Evolutionary conservation across 2,329 filamentous ascomycete species (phyloP), one percentile per base, ranked within the genome.

Genomic region (Sporothrix pseudoabietina): DNA sequence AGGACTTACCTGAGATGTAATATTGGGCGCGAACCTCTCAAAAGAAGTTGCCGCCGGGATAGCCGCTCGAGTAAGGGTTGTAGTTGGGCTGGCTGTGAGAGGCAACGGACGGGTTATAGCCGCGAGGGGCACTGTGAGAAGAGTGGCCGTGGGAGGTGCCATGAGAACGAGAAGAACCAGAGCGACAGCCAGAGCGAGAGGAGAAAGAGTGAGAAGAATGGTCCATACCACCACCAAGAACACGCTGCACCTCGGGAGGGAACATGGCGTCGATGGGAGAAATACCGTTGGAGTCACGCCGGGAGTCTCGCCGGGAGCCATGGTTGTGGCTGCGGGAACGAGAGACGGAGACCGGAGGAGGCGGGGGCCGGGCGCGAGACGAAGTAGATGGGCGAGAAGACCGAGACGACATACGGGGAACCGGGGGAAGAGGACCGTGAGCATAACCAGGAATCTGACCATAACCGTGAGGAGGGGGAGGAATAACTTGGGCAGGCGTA

Each of bases 1-100:
- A 55, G 66, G 47, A 55, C 47, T 39, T 22, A 69, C 47, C 61
- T 30, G 61, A 12, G 44, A 52, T 69, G 65, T 8, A 35, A 12
- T 3, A 26, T 49, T 35, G 16, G 32, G 14, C n/a, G 22, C 22
- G 39, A 12, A 9, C 52, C 16, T 30, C 32, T 44, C 14, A 63
- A 14, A 63, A 63, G 35, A 44, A 44, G 19, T 39, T 39, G 12
- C 59, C n/a, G 10, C n/a, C 35, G 4, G 32, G 35, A 14, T 63
- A 63, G 9, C 9, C 59, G 35, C 32, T 35, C 19, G 35, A 12
- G 35, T 22, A 7, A 22, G n/a, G 35, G 59, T 39, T 41, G 35
- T 41, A n/a, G 26, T 30, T 32, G 26, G 26, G 55, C 16, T 59
- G 59, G 32, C 41, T 10, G 35, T 22, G n/a, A 63, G 55, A 14